phyloP scores from a whole-genome alignment of 208 protist species.

The Sergeia podlipaevii region DNA sequence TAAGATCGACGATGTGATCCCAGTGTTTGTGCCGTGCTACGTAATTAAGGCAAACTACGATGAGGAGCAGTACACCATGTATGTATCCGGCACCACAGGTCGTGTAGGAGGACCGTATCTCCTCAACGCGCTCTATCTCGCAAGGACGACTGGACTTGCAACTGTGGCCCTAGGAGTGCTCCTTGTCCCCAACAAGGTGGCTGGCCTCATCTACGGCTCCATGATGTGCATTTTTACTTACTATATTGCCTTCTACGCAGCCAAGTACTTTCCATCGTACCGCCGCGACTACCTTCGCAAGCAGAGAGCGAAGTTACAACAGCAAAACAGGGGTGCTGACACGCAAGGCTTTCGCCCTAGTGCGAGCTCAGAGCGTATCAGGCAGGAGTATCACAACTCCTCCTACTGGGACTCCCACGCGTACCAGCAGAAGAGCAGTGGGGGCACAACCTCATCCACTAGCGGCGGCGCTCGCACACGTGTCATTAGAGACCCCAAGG shows the following conservation, averaged over 20 bases:
- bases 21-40: conserved; percentile 81
- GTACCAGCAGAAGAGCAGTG: conserved; percentile 55
- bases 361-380: conserved; percentile 44
- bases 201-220: conserved; percentile 45
- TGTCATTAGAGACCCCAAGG: conserved; percentile 36
- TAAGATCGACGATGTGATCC: conserved; percentile 55
- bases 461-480: not conserved
- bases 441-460: not conserved
- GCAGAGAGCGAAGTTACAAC: conserved; percentile 35
- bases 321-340: conserved; percentile 27
- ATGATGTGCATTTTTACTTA: conserved; percentile 44
- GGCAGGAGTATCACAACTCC: conserved; percentile 70
- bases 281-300: conserved; percentile 47
- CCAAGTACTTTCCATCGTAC: conserved; percentile 45
- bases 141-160: conserved; percentile 29
- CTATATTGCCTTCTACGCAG: conserved; percentile 62
- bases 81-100: conserved; percentile 64
- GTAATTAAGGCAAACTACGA: conserved; percentile 79
- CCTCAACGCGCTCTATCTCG: conserved; percentile 69
- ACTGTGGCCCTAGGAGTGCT: conserved; percentile 26
- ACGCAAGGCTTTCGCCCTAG: conserved; percentile 45
- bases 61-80: conserved; percentile 68
- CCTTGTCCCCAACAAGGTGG: conserved; percentile 63
- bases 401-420: conserved; percentile 81
- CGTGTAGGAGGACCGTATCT: conserved; percentile 71